These are phyloP conservation scores for Incumbomyces delicatus DNA, from an alignment of 2,329 filamentous ascomycete genomes.

Conservation along the genomic window DNA sequence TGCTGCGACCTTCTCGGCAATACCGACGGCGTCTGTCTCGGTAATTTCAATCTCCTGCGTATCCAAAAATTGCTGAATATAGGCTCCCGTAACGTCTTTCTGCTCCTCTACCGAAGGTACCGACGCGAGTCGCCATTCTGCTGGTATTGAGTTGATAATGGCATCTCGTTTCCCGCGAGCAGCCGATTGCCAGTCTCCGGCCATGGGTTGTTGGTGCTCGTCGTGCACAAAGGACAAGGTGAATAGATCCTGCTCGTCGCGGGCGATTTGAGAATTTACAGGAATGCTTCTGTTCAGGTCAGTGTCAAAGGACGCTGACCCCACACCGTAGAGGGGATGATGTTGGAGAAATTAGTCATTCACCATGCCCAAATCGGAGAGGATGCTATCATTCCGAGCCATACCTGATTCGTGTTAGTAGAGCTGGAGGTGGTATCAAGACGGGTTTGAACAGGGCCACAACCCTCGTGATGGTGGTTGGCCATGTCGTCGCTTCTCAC, in stretches of 20 bases:
- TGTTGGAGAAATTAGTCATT: background rate
- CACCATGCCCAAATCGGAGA: background rate
- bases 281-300: background rate
- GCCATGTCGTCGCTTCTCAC: too few species aligned
- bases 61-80: conserved; percentile 47
- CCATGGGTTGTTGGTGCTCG: conserved; percentile 9
- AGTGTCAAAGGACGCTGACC: background rate
- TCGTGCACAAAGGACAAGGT: too few species aligned
- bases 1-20: conserved; percentile 44
- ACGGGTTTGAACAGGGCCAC: too few species aligned
- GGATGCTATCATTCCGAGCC: background rate
- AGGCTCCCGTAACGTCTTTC: conserved; percentile 47
- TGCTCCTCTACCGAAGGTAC: conserved; percentile 43
- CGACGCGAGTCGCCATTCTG: conserved; percentile 44
- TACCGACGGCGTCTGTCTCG: conserved; percentile 48
- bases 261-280: too few species aligned
- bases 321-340: background rate
- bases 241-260: too few species aligned
- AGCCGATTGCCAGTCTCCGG: conserved; percentile 37
- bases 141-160: conserved; percentile 45
- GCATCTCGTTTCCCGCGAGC: conserved; percentile 46
- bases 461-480: too few species aligned
- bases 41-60: conserved; percentile 50
- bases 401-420: too few species aligned
- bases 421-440: too few species aligned